These are phyloP conservation scores for Amoeboaphelidium occidentale DNA, from an alignment of 371 early-diverging fungal species.

Conservation along the genomic window DNA sequence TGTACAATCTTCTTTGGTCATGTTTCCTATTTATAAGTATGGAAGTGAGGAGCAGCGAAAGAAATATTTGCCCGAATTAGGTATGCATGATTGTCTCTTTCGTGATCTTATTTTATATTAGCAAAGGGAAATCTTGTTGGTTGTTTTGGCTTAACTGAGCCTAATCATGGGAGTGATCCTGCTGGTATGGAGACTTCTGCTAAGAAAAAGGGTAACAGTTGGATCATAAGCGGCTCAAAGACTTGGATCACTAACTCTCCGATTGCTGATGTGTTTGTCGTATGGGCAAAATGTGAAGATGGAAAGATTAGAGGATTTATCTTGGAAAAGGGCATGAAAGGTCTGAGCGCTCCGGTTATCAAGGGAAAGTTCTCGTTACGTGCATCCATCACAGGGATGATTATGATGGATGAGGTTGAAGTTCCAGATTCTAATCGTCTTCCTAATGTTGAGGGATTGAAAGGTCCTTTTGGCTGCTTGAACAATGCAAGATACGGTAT, in stretches of 20 bases:
- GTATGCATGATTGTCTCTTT: conserved; percentile 13
- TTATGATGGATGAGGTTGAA: conserved; percentile 91
- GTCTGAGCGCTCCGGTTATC: conserved; percentile 64
- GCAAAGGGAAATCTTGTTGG: conserved; percentile 74
- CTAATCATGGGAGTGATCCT: conserved; percentile 94
- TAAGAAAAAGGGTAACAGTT: conserved; percentile 28
- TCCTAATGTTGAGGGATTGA: conserved; percentile 64
- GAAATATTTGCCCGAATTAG: conserved; percentile 71
- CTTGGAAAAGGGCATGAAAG: conserved; percentile 70
- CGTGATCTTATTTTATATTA: conserved; percentile 5
- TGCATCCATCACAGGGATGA: conserved; percentile 91
- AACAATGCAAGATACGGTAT: conserved; percentile 96
- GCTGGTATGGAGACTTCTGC: conserved; percentile 81
- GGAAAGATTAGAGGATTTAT: conserved; percentile 80
- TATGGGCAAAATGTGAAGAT: conserved; percentile 91
- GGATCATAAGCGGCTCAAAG: conserved; percentile 69
- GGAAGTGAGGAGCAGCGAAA: conserved; percentile 72
- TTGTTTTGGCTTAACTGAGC: conserved; percentile 89
- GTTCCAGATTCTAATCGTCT: conserved; percentile 70
- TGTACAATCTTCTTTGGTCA: conserved; percentile 88
- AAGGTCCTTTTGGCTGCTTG: conserved; percentile 90
- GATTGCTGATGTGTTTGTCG: conserved; percentile 84
- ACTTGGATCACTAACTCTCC: conserved; percentile 98
- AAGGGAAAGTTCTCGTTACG: conserved; percentile 85
- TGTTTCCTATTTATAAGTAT: conserved; percentile 89